Evolutionary conservation across 148 eudicot genomes (phyloP).

Genomic region (Hydrangea macrophylla): DNA sequence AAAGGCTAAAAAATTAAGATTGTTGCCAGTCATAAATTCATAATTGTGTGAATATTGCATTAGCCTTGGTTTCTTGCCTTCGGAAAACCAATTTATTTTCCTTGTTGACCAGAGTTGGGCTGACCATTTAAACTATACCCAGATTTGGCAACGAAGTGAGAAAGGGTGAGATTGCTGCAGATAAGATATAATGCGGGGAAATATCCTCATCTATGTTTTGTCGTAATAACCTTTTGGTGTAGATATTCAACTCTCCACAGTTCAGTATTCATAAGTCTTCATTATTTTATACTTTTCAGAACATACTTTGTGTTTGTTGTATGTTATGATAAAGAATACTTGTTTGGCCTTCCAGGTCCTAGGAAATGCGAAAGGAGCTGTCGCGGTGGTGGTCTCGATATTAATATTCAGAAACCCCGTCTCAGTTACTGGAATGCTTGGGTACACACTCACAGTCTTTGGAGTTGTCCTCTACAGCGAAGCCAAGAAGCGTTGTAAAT

Average conservation of each 20-base stretch:
- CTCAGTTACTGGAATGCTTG: slow-evolving; percentile 26
- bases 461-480: slow-evolving; percentile 27
- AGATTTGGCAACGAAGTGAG: neutral
- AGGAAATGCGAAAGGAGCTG: slow-evolving; percentile 31
- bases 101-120: neutral
- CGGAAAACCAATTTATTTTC: neutral
- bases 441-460: slow-evolving; percentile 21
- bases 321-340: neutral
- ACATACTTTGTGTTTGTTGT: neutral
- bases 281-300: neutral
- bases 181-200: neutral
- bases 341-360: slow-evolving; percentile 15
- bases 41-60: neutral
- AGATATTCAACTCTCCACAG: neutral
- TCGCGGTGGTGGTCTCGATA: slow-evolving; percentile 27
- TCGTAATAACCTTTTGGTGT: no score
- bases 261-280: neutral
- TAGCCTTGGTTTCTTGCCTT: neutral
- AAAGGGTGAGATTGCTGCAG: neutral
- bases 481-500: slow-evolving; percentile 29
- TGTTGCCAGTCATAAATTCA: neutral
- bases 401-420: slow-evolving; percentile 26
- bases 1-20: neutral
- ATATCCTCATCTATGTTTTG: neutral
- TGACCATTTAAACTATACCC: neutral